A percentile compares a stretch with the other conserved stretches of the same genome.
phyloP scores from a whole-genome alignment of 2,329 filamentous ascomycete genomes.

The Penicillium sp. region DNA sequence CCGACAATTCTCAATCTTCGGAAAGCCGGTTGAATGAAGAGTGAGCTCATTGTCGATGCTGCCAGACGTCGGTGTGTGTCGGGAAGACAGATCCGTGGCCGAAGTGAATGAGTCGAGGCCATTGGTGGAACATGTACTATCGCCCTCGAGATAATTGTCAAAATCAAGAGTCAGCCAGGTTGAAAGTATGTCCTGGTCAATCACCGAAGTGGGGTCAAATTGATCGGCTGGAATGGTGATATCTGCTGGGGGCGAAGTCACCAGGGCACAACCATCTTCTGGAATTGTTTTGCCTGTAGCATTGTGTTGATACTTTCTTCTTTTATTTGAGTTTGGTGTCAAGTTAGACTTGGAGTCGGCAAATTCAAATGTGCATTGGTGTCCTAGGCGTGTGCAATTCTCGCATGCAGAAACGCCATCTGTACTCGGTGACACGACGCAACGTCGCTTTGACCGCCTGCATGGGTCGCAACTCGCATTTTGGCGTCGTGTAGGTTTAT shows the following conservation, averaged over 20 bases:
- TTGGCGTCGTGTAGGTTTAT: slow-evolving; percentile 18
- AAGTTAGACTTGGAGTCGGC: slow-evolving; percentile 5
- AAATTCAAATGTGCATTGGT: slow-evolving; percentile 25
- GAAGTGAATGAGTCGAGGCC: neutral
- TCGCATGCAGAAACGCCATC: slow-evolving; percentile 10
- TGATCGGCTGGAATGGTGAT: neutral
- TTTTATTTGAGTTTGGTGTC: neutral
- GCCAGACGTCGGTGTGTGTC: neutral
- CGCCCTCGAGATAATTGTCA: neutral
- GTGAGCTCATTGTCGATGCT: neutral
- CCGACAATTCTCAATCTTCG: neutral
- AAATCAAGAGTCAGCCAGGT: slow-evolving; percentile 15
- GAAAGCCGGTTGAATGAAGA: neutral
- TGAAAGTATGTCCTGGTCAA: slow-evolving; percentile 5
- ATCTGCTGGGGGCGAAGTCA: neutral
- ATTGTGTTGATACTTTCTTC: neutral
- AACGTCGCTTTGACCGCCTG: slow-evolving; percentile 28
- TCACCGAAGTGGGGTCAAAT: neutral
- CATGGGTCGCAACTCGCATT: slow-evolving; percentile 29
- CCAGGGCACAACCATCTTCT: neutral
- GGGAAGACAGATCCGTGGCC: neutral
- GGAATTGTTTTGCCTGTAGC: neutral
- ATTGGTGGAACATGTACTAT: neutral
- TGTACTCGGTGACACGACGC: slow-evolving; percentile 12
- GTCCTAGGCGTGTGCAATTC: slow-evolving; percentile 22